These are phyloP conservation scores for Eustoma russellianum DNA, from an alignment of 257 asterid species.

Conservation along the genomic window DNA sequence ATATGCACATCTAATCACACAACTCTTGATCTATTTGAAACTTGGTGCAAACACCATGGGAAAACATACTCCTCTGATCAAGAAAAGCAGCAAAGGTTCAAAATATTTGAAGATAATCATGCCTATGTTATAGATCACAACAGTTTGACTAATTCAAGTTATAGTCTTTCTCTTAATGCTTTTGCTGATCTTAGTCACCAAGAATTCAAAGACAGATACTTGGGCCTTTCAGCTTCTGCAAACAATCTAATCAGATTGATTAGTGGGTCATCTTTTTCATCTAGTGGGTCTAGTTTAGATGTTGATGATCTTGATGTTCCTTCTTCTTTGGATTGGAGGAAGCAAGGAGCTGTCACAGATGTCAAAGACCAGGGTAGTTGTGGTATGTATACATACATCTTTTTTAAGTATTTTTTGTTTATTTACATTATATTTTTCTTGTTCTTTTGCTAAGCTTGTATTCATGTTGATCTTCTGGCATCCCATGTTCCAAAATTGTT, in stretches of 20 bases:
- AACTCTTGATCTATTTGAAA: conserved; percentile 52
- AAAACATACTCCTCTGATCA: conserved; percentile 56
- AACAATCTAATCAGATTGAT: conserved; percentile 51
- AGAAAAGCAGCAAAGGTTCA: conserved; percentile 47
- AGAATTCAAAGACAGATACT: conserved; percentile 60
- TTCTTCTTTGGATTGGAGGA: conserved; percentile 75
- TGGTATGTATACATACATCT: conserved; percentile 33
- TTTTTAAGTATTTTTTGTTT: background rate
- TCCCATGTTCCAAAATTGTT: no score
- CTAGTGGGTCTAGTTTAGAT: conserved; percentile 15
- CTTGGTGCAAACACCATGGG: conserved; percentile 62
- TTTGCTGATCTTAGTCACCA: conserved; percentile 84
- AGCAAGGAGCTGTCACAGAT: conserved; percentile 71
- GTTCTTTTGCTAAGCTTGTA: conserved; percentile 29
- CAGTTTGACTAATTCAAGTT: conserved; percentile 37
- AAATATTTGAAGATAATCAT: conserved; percentile 55
- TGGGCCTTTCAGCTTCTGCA: conserved; percentile 57
- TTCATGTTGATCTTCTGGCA: conserved; percentile 32
- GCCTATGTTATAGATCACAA: conserved; percentile 44
- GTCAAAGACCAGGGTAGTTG: conserved; percentile 91
- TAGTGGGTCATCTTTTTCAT: conserved; percentile 11
- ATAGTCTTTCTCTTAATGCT: conserved; percentile 62
- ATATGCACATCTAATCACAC: conserved; percentile 21
- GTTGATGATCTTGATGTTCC: conserved; percentile 41
- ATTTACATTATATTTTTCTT: conserved; percentile 12